These are phyloP conservation scores for Aspergillus nanangensis DNA, from an alignment of 495 filamentous ascomycete genomes.

Conservation along the genomic window DNA sequence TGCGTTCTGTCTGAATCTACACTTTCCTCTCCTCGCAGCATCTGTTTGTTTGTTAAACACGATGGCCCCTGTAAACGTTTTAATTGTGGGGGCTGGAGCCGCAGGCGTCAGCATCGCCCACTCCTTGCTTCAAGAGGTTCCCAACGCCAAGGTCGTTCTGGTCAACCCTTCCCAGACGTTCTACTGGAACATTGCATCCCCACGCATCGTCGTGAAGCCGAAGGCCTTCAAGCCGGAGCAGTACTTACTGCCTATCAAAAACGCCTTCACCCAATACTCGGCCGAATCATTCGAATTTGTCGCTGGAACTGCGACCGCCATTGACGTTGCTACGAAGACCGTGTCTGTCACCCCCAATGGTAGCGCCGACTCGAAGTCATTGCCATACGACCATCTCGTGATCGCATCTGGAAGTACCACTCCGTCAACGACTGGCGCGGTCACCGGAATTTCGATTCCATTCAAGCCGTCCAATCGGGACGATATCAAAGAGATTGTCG, in stretches of 20 bases:
- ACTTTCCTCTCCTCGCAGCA: no score
- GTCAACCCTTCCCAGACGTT: constrained; percentile 50
- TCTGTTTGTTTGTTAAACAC: no score
- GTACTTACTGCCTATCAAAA: constrained; percentile 44
- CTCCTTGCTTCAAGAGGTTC: constrained; percentile 49
- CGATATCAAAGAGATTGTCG: constrained; percentile 35
- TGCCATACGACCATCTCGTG: constrained; percentile 56
- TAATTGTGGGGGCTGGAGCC: constrained; percentile 62
- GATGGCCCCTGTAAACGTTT: constrained; percentile 22
- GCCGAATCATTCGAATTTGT: constrained; percentile 50
- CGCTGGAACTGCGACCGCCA: constrained; percentile 42
- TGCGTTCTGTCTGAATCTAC: no score
- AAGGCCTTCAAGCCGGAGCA: constrained; percentile 35
- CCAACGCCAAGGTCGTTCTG: constrained; percentile 47
- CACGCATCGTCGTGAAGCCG: constrained; percentile 41
- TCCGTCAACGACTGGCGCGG: constrained; percentile 31
- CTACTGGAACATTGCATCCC: constrained; percentile 50
- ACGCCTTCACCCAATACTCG: constrained; percentile 48
- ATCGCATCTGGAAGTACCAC: constrained; percentile 49
- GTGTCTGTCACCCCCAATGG: constrained; percentile 33
- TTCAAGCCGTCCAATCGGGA: constrained; percentile 47
- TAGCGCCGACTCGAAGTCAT: constrained; percentile 23
- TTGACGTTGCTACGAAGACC: constrained; percentile 42
- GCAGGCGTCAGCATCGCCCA: constrained; percentile 58
- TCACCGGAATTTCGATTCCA: constrained; percentile 37